Base-by-base conservation (phyloP, 1,284 basidiomycete species). In the Sanghuangporus weigelae region DNA sequence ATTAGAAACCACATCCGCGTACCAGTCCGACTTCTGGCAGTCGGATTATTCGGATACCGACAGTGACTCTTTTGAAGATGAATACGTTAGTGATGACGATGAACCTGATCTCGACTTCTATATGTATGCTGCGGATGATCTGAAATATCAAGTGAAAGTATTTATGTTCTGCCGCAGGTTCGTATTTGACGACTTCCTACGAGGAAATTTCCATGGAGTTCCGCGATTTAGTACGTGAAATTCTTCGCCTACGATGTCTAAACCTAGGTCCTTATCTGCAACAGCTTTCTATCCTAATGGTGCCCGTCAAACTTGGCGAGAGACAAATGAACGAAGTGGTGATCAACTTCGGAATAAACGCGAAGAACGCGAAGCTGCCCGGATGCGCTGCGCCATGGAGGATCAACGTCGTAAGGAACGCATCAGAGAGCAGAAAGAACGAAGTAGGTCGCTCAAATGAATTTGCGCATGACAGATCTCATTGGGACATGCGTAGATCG, bases 321-420 rank as follows among this genome's bases (percentile, higher is more conserved):
- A 87, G 69, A 78, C 79, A 2, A 73, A 71, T 10, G 79, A 82
- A 62, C 75, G 85, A 69, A 82, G 81, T 59, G 70, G 79, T 61
- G 79, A 77, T 51, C 84, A 84, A 56, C 65, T 86, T n/a, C 78
- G 77, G 40, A 75, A 75, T 59, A 70, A 68, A 38, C 76, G 80
- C 40, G 81, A 85, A 71, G 83, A 84, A 54, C 84, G 83, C 68
- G 73, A 80, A 64, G 79, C 72, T 31, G 85, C 82, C 2, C 78
- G 82, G 66, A 78, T 77, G 66, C 81, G 84, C 40, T 77, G 83
- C 7, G 76, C 77, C 61, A 70, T 69, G 62, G 81, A 84, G 67
- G 77, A 78, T 36, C 74, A 74, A 21, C 71, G 70, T 8, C 78
- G 80, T 46, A 85, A 81, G 69, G 78, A 77, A 12, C 72, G 76